Percentiles rank a stretch among this genome's conserved stretches.
These are phyloP conservation scores for Nicotiana obtusifolia DNA, from an alignment of 257 asterid genomes.

Conservation along the genomic window DNA sequence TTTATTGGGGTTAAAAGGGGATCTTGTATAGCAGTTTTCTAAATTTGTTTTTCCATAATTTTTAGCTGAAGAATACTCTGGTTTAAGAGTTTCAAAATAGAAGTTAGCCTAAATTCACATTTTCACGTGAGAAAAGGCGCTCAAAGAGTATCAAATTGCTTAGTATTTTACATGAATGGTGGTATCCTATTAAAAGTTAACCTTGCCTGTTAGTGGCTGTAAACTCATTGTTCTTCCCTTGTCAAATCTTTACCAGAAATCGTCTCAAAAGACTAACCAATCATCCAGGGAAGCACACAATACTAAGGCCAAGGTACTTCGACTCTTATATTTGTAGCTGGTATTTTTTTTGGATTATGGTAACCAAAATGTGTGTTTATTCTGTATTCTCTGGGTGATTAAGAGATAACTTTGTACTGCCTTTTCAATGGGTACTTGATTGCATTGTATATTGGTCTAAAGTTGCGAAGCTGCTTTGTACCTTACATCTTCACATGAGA, in stretches of 20 bases:
- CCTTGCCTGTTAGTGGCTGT: background rate
- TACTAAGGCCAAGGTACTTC: conserved; percentile 6
- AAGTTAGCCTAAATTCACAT: background rate
- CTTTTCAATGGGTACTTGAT: background rate
- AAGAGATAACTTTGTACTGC: background rate
- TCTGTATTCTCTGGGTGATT: background rate
- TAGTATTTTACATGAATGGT: background rate
- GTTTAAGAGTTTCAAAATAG: background rate
- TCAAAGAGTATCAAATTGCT: background rate
- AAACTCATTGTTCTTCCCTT: background rate
- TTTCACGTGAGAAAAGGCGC: background rate
- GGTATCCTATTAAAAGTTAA: background rate
- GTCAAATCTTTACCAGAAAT: background rate
- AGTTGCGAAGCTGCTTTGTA: background rate
- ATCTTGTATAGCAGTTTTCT: background rate
- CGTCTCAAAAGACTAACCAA: background rate
- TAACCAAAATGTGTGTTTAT: background rate
- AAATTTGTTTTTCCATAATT: background rate
- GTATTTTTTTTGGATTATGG: background rate
- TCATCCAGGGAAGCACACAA: conserved; percentile 9
- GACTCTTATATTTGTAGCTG: background rate
- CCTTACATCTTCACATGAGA: background rate
- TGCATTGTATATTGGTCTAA: background rate
- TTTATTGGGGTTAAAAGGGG: background rate
- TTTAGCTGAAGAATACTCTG: conserved; percentile 7